phyloP scores from a whole-genome alignment of 495 filamentous ascomycete species.

The Podospora pseudoanserina region DNA sequence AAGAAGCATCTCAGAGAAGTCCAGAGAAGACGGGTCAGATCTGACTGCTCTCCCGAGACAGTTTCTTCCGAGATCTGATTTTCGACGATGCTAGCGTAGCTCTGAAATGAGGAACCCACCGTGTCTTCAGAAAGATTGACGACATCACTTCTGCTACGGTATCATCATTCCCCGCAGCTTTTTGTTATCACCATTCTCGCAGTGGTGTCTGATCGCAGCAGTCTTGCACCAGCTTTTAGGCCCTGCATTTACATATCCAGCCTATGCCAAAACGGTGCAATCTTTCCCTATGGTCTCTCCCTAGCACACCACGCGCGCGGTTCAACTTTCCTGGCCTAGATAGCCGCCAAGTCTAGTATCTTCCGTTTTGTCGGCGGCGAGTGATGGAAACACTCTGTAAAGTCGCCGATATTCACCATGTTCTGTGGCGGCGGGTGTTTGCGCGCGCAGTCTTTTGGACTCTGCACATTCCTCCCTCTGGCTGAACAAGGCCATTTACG shows the following conservation, averaged over 20 bases:
- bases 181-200: neutral
- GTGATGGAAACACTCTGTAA: neutral
- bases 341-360: neutral
- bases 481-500: neutral
- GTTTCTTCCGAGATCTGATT: neutral
- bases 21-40: neutral
- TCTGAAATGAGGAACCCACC: neutral
- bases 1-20: neutral
- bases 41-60: slow-evolving; percentile 1
- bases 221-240: neutral
- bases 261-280: neutral
- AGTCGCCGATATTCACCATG: neutral
- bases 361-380: neutral
- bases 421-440: neutral
- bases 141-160: no score
- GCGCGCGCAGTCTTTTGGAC: neutral
- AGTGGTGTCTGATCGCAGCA: neutral
- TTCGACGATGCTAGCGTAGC: neutral
- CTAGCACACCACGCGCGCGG: neutral
- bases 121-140: neutral
- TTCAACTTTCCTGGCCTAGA: neutral
- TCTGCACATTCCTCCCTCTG: neutral
- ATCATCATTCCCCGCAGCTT: neutral
- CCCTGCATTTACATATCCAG: neutral
- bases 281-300: neutral